Base-by-base conservation (phyloP, 2,329 filamentous ascomycete genomes). In the Myriangium duriaei region DNA sequence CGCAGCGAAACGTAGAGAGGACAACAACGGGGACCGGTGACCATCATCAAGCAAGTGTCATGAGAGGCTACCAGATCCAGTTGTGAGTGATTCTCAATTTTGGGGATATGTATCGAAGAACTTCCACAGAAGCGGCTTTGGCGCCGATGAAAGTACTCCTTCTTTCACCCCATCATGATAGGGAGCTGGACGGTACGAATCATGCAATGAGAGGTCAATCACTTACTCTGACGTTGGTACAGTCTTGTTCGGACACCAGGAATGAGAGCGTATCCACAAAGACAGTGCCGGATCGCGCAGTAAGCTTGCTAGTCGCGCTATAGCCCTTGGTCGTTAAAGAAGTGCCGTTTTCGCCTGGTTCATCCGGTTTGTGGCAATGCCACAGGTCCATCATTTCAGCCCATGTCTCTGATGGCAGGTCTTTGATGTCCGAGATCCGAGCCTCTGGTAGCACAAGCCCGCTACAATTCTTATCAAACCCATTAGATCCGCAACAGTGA, bases 301-400 rank as follows among this genome's bases (percentile, higher is more conserved):
- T 62, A 39, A 95, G 78, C 45, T 69, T 72, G 48, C 78, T 86
- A 31, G 77, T 78, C 18, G 86, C 83, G n/a, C 84, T 82, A 53
- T 94, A 95, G 1, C 83, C 87, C 51, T 84, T 81, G 9, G 68
- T 62, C 21, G 53, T 46, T 28, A 44, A 13, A 5, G 71, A 65
- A 11, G 74, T 64, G 32, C 60, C 57, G n/a, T 70, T 47, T 21
- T 52, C 47, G 29, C 55, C 45, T 5, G 51, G 51, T 43, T 77
- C 69, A 28, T 67, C 59, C 2, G 92, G 91, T 59, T 96, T 96
- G 59, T 98, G 91, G 53, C 91, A 98, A 59, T 98, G 92, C 91
- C 91, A 98, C 49, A 98, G 93, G 58, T 98, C 92, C 91, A 98
- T 98, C 87, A 98, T 93, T 62, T 98, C 91, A 0, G 91, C 92